Evolutionary conservation across 2,329 filamentous ascomycete species (phyloP), one percentile per base, ranked within the genome.

Genomic region (Thermomyces lanuginosus): DNA sequence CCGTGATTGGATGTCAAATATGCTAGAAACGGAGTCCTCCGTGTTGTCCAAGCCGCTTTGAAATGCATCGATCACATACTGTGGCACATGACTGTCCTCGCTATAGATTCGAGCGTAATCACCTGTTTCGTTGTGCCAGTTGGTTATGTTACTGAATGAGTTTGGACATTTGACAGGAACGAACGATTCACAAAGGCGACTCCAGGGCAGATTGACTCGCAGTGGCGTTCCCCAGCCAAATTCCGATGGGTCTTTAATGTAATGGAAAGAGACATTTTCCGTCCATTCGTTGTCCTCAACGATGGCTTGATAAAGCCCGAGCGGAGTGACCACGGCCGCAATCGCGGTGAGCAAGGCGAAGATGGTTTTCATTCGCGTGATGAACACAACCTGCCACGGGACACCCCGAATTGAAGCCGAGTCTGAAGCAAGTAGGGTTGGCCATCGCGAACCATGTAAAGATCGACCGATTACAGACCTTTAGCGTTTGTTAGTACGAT

Each of bases 291-390:
- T 15, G 2, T 30, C 21, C 26, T 1, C 40, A 40, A 1, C 42
- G 17, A 60, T 35, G 4, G 43, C 37, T n/a, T 63, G 51, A 24
- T 56, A 56, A 0, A 64, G 41, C 2, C 60, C 60, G 3, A 64
- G 40, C 0, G 60, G 60, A 0, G 60, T 63, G 3, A 62, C 41
- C 4, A 63, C 45, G n/a, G 56, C 51, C 2, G 60, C 49, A 8
- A 62, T 31, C 0, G 53, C 45, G 3, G 55, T 41, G 6, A 60
- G 27, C 6, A 8, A 21, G 12, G 8, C 28, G 1, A 49, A 27
- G 6, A 53, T 26, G 0, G 51, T 32, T 9, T 35, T 38, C 22
- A 46, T 18, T 31, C 36, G 43, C 4, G 36, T 42, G 9, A 45
- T 27, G 13, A 50, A 10, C 8, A 31, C 27, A 18, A 51, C 36